Evolutionary conservation across 2,329 filamentous ascomycete species (phyloP), one percentile per base, ranked within the genome.

Genomic region (Fusarium protoensiforme): DNA sequence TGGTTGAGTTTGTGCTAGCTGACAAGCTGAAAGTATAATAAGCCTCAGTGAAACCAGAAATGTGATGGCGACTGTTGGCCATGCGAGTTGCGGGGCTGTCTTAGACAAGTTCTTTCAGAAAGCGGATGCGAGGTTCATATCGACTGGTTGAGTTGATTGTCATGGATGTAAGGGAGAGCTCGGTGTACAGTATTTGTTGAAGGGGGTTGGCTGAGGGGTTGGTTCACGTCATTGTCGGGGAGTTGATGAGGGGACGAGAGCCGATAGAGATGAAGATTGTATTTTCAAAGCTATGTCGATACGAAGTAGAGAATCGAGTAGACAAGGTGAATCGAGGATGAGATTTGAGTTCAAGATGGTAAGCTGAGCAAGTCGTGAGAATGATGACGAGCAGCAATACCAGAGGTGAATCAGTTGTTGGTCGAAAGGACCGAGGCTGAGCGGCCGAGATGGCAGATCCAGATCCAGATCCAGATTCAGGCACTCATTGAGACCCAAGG

Each of bases 21-120:
- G 65, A 67, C 31, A 65, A 73, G 35, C 61, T 63, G 61, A 63
- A 73, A 73, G 66, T 68, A 67, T 75, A 66, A 18, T 59, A 62
- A 73, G 72, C 57, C 31, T 65, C 54, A 39, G 53, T 31, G 53
- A 59, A 22, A 61, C 39, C 53, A 61, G 56, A 36, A 31, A 59
- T 62, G 41, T 36, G 66, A 64, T 51, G 31, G 41, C 20, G 33
- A 58, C 41, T 31, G 31, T 61, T 43, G 35, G 59, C 39, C 51
- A 74, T 65, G 67, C 57, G 57, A 61, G 39, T 8, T 61, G 57
- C 38, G 72, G 72, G 66, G 60, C 22, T 75, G 72, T 73, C 72
- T 69, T 51, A 75, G 72, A 72, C 72, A 75, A n/a, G 22, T 38
- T 27, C 43, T 36, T 60, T 56, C 38, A 72, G 61, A 67, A 46